These are phyloP conservation scores for Populus deltoides DNA, from an alignment of 345 rosid genomes.

Conservation along the genomic window DNA sequence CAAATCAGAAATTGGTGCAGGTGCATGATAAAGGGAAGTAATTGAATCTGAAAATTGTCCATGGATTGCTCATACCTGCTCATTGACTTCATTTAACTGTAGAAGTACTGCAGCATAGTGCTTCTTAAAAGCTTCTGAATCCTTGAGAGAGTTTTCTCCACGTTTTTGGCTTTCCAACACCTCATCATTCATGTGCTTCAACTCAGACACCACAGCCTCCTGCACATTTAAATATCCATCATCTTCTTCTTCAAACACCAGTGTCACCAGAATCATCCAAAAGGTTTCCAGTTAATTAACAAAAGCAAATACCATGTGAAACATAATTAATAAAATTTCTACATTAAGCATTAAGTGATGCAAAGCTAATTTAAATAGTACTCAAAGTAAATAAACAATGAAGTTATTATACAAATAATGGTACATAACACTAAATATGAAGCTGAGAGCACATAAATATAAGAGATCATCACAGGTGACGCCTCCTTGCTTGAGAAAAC, in stretches of 20 bases:
- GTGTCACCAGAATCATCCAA: neutral
- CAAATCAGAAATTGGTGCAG: conserved; percentile 7
- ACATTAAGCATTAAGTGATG: neutral
- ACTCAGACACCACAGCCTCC: conserved; percentile 72
- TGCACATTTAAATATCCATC: conserved; percentile 34
- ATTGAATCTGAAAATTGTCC: conserved; percentile 13
- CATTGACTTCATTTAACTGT: conserved; percentile 68
- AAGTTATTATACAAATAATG: neutral
- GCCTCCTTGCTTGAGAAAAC: neutral
- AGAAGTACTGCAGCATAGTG: conserved; percentile 75
- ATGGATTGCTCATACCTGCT: conserved; percentile 22
- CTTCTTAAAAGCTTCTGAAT: conserved; percentile 67
- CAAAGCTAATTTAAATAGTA: neutral
- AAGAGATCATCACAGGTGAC: neutral
- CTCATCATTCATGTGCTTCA: conserved; percentile 65
- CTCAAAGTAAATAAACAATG: neutral
- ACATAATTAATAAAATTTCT: neutral
- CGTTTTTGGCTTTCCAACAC: conserved; percentile 58
- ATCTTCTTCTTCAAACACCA: neutral
- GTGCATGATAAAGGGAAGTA: conserved; percentile 5
- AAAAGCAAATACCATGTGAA: neutral
- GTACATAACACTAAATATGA: neutral
- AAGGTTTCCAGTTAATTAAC: neutral
- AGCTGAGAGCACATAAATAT: neutral
- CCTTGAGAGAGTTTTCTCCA: conserved; percentile 50